Percentiles rank a stretch among this genome's conserved stretches.
Evolutionary conservation across 495 filamentous ascomycete species (phyloP).

Genomic region (Aspergillus coremiiformis): DNA sequence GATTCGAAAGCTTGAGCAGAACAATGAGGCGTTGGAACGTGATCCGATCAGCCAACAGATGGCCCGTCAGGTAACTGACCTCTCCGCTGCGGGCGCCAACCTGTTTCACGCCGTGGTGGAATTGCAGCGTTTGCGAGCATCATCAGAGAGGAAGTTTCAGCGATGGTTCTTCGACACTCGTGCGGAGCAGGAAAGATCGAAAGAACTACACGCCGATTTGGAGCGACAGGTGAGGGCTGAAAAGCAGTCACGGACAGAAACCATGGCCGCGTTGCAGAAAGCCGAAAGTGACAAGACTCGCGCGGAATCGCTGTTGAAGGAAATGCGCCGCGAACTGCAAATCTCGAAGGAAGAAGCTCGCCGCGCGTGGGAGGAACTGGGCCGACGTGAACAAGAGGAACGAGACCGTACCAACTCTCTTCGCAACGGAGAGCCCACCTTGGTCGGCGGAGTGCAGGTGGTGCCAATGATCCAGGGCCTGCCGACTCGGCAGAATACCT

Average conservation of each 20-base stretch:
- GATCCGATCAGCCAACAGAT: slow-evolving; percentile 83
- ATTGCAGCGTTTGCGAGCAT: slow-evolving; percentile 88
- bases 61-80: slow-evolving; percentile 86
- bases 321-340: slow-evolving; percentile 83
- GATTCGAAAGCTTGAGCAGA: slow-evolving; percentile 87
- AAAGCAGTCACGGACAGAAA: slow-evolving; percentile 58
- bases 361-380: slow-evolving; percentile 94
- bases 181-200: slow-evolving; percentile 73
- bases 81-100: slow-evolving; percentile 93
- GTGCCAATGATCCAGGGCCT: slow-evolving; percentile 83
- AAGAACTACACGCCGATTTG: slow-evolving; percentile 77
- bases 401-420: slow-evolving; percentile 82
- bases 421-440: slow-evolving; percentile 76
- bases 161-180: slow-evolving; percentile 97
- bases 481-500: slow-evolving; percentile 56
- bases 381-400: slow-evolving; percentile 88
- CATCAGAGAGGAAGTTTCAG: slow-evolving; percentile 95
- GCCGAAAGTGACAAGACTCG: slow-evolving; percentile 60
- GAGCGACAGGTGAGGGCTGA: slow-evolving; percentile 67
- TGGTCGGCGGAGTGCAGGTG: slow-evolving; percentile 93
- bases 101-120: slow-evolving; percentile 97
- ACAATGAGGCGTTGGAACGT: slow-evolving; percentile 70
- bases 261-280: slow-evolving; percentile 52
- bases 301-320: slow-evolving; percentile 65
- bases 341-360: slow-evolving; percentile 96